A percentile compares a stretch with the other conserved stretches of the same genome.
Evolutionary conservation across 1,139 yeast genomes (phyloP).

Genomic region (Magnusiomyces sp.): DNA sequence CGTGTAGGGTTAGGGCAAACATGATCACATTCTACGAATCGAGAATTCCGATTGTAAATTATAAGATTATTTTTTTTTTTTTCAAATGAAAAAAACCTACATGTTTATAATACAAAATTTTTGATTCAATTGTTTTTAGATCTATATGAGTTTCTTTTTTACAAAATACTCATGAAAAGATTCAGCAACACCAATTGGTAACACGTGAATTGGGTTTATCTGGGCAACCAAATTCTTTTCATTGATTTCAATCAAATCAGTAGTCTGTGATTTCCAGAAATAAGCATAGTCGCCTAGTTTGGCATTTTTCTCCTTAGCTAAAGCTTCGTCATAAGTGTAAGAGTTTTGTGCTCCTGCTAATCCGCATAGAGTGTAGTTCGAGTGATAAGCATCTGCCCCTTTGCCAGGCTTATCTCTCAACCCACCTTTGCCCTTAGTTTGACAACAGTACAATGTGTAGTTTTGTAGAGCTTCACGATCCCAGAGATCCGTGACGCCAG

Average conservation of each 20-base stretch:
- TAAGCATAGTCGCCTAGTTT: conserved; percentile 25
- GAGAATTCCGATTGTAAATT: no score
- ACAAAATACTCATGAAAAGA: no score
- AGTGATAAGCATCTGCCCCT: conserved; percentile 77
- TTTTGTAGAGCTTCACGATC: conserved; percentile 50
- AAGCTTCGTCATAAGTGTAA: conserved; percentile 30
- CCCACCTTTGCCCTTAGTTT: conserved; percentile 55
- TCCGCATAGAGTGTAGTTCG: conserved; percentile 78
- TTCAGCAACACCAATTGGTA: conserved; percentile 39
- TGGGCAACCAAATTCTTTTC: conserved; percentile 26
- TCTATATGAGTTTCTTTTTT: no score
- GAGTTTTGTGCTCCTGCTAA: conserved; percentile 57
- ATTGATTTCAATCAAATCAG: conserved; percentile 14
- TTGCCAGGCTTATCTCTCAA: conserved; percentile 83
- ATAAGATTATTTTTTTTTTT: no score
- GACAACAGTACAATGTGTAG: conserved; percentile 73
- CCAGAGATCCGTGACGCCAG: conserved; percentile 31
- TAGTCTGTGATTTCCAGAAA: conserved; percentile 22
- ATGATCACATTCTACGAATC: no score
- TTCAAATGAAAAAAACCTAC: no score
- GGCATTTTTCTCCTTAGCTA: conserved; percentile 17
- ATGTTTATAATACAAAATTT: no score
- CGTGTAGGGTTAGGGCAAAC: no score
- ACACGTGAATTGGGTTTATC: conserved; percentile 59
- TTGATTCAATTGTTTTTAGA: no score